Evolutionary conservation across 2,329 filamentous ascomycete genomes (phyloP).

Genomic region (Colletotrichum phormii): DNA sequence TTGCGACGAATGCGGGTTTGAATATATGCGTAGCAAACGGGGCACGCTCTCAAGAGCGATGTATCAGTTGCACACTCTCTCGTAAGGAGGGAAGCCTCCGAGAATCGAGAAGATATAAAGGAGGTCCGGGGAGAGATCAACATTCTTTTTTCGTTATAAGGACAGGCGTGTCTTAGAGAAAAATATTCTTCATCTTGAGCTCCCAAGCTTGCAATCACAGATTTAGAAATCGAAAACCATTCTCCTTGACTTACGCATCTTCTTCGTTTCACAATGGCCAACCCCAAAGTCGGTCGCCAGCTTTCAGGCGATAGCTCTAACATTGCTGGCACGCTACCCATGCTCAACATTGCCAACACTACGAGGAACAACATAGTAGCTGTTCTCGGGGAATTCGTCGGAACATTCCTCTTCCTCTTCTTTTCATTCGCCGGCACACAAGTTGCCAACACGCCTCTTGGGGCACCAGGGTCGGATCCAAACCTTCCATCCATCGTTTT

Average conservation of each 20-base stretch:
- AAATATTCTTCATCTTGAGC: too few species aligned
- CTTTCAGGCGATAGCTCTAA: neutral
- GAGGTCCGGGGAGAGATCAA: neutral
- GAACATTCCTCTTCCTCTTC: constrained; percentile 65
- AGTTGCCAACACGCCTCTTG: constrained; percentile 42
- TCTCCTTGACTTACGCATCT: neutral
- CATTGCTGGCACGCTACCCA: constrained; percentile 12
- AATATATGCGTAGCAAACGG: neutral
- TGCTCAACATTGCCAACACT: constrained; percentile 26
- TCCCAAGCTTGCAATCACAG: neutral
- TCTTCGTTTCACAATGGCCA: neutral
- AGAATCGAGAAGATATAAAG: neutral
- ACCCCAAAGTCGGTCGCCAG: neutral
- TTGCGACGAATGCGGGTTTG: neutral
- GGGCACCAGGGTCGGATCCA: constrained; percentile 30
- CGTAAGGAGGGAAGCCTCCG: neutral
- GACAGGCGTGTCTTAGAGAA: neutral
- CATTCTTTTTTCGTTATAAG: neutral
- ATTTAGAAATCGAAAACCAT: neutral
- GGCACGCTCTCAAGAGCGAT: neutral
- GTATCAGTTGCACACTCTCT: neutral
- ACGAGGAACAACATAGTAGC: constrained; percentile 52
- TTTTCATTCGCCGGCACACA: constrained; percentile 54
- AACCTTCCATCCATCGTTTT: constrained; percentile 56
- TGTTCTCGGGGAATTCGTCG: constrained; percentile 62